Conservation (phyloP, 345 rosid genomes). For the Pugionium cornutum region DNA sequence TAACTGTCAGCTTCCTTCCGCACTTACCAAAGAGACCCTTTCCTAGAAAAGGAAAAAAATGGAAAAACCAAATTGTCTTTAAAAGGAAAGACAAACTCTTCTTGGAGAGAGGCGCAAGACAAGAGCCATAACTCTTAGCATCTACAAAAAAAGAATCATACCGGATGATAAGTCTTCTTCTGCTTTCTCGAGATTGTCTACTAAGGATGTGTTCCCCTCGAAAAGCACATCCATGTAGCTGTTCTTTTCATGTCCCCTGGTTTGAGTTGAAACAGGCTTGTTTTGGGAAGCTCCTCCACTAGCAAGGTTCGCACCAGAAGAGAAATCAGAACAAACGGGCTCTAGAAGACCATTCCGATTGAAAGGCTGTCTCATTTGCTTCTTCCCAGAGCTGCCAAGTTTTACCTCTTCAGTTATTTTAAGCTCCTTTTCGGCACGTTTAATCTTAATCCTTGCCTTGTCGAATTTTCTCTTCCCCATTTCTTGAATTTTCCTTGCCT, state of each 20-base stretch:
- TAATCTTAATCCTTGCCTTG: conserved; percentile 58
- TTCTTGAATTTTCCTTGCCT: conserved; percentile 80
- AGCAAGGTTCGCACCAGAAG: conserved; percentile 62
- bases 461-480: conserved; percentile 68
- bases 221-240: conserved; percentile 45
- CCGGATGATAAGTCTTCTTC: conserved; percentile 83
- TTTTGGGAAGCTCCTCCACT: conserved; percentile 53
- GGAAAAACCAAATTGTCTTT: background rate
- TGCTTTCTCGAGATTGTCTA: conserved; percentile 60
- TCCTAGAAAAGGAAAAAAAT: conserved; percentile 41
- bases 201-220: conserved; percentile 51
- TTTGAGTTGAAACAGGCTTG: conserved; percentile 46
- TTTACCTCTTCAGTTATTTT: conserved; percentile 53
- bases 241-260: conserved; percentile 52
- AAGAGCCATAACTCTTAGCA: conserved; percentile 6
- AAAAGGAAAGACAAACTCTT: background rate
- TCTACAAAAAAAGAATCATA: conserved; percentile 31
- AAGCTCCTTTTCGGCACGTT: conserved; percentile 54
- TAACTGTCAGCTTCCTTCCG: conserved; percentile 51
- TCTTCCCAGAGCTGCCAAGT: conserved; percentile 49
- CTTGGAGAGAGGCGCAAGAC: background rate
- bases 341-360: conserved; percentile 49
- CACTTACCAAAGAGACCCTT: conserved; percentile 55
- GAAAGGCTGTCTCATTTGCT: conserved; percentile 60
- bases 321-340: conserved; percentile 61